Evolutionary conservation across 805 yeast genomes (phyloP).

Genomic region (Starmerella khaoyaiensis): DNA sequence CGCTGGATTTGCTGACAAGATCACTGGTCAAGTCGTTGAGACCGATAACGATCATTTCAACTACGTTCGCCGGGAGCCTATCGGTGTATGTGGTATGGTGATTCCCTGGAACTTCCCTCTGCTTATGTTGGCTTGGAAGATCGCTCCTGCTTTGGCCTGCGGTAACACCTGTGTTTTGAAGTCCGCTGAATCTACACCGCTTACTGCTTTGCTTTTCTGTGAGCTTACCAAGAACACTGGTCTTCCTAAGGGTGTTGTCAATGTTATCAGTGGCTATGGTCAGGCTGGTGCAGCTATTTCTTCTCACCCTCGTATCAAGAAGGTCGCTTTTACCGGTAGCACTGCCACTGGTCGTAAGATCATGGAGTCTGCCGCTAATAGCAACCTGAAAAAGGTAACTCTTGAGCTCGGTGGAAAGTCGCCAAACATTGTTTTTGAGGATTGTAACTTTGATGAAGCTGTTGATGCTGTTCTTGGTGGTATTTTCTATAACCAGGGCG

Average conservation of each 20-base stretch:
- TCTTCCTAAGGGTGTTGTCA: conserved; percentile 64
- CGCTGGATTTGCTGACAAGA: conserved; percentile 67
- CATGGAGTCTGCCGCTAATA: conserved; percentile 54
- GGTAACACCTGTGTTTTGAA: conserved; percentile 64
- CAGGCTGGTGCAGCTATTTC: conserved; percentile 54
- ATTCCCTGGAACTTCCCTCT: conserved; percentile 66
- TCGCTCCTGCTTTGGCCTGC: conserved; percentile 71
- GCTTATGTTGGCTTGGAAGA: conserved; percentile 66
- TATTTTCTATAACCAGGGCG: conserved; percentile 87
- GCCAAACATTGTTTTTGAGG: conserved; percentile 76
- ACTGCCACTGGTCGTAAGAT: conserved; percentile 76
- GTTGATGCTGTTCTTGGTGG: conserved; percentile 62
- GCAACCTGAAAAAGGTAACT: conserved; percentile 71
- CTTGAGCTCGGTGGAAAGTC: conserved; percentile 95
- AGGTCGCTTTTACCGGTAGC: conserved; percentile 90
- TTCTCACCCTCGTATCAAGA: conserved; percentile 52
- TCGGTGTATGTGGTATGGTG: conserved; percentile 54
- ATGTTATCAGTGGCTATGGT: conserved; percentile 61
- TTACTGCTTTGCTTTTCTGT: conserved; percentile 46
- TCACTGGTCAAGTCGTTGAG: conserved; percentile 48
- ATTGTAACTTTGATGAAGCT: conserved; percentile 68
- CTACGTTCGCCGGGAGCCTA: conserved; percentile 55
- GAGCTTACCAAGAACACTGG: conserved; percentile 47
- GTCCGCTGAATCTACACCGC: conserved; percentile 65
- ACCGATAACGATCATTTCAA: conserved; percentile 48